These are phyloP conservation scores for Hyphopichia khmerensis DNA, from an alignment of 1,139 yeast species.

Conservation along the genomic window DNA sequence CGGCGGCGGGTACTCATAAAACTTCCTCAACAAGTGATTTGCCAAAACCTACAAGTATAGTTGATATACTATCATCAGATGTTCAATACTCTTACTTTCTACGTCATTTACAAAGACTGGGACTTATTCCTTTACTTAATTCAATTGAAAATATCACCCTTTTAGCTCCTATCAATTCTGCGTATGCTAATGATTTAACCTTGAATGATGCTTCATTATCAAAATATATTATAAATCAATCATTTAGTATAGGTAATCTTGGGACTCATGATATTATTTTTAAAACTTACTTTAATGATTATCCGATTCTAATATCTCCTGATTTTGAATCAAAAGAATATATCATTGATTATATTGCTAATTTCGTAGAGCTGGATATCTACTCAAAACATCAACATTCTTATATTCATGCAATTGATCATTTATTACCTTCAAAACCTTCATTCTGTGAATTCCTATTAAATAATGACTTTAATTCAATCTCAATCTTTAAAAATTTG, in stretches of 20 bases:
- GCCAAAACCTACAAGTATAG: constrained; percentile 52
- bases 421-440: constrained; percentile 44
- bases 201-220: constrained; percentile 30
- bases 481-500: neutral
- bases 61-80: constrained; percentile 73
- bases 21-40: too few relatives aligned
- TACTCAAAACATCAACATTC: constrained; percentile 70
- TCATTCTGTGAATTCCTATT: constrained; percentile 41
- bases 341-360: constrained; percentile 49
- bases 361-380: constrained; percentile 62
- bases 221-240: constrained; percentile 37
- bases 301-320: constrained; percentile 29
- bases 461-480: constrained; percentile 4
- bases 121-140: constrained; percentile 68
- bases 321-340: constrained; percentile 29
- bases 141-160: constrained; percentile 66
- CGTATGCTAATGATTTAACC: constrained; percentile 51
- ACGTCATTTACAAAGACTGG: constrained; percentile 62
- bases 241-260: constrained; percentile 35
- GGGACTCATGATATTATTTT: constrained; percentile 25
- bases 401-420: constrained; percentile 70
- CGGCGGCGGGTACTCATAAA: too few relatives aligned
- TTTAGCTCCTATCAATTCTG: constrained; percentile 85
- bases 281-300: constrained; percentile 29
- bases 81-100: constrained; percentile 74